These are phyloP conservation scores for Leishmania tropica DNA, from an alignment of 208 protist genomes.

Conservation along the genomic window DNA sequence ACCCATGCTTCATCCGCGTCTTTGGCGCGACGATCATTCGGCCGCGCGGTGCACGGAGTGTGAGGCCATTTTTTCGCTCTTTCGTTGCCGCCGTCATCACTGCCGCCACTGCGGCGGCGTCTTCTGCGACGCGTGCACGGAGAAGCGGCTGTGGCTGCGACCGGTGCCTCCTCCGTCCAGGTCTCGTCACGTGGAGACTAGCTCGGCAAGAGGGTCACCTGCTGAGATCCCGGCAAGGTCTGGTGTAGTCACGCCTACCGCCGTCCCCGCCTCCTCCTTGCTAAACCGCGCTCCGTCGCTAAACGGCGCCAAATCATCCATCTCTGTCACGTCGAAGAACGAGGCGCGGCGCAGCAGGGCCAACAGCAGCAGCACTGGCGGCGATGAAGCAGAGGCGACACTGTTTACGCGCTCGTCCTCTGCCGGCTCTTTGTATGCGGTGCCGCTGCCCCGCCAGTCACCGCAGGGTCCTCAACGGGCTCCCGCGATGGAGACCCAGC, in stretches of 20 bases:
- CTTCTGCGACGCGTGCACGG: constrained; percentile 37
- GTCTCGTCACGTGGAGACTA: not conserved
- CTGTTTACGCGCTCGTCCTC: not conserved
- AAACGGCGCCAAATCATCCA: not conserved
- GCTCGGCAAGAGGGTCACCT: not conserved
- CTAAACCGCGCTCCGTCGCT: not conserved
- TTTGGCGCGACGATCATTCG: constrained; percentile 34
- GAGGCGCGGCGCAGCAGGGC: not conserved
- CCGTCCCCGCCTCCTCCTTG: not conserved
- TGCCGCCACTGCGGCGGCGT: constrained; percentile 56
- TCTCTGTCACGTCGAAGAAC: not conserved
- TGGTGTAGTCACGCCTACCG: not conserved
- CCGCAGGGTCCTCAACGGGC: not conserved
- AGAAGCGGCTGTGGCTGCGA: constrained; percentile 44
- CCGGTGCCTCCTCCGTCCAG: constrained; percentile 1
- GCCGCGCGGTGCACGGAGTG: constrained; percentile 29
- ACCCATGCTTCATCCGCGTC: constrained; percentile 36
- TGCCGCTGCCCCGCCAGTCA: too few relatives aligned
- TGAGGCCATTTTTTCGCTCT: constrained; percentile 26
- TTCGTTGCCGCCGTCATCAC: constrained; percentile 50
- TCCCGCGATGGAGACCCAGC: not conserved
- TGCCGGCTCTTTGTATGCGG: not conserved
- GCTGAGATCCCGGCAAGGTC: not conserved
- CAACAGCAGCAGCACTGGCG: not conserved
- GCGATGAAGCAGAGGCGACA: not conserved